Conservation (phyloP, 2,329 filamentous ascomycete genomes). For the Monosporascus sp. region DNA sequence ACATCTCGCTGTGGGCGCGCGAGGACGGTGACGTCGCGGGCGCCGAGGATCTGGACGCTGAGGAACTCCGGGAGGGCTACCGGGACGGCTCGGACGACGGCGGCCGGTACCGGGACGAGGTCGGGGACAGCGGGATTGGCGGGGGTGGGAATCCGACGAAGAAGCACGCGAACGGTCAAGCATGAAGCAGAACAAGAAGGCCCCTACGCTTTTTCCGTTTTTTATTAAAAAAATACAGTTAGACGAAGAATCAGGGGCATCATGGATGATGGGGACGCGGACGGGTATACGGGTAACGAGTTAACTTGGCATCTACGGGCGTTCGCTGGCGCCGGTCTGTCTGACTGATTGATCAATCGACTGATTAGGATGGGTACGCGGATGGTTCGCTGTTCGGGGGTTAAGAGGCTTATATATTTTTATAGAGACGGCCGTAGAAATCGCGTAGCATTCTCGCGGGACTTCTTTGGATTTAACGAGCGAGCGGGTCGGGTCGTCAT, state of each 20-base stretch:
- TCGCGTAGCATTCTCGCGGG: no score
- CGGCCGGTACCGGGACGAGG: not conserved
- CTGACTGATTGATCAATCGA: not conserved
- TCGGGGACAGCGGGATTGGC: not conserved
- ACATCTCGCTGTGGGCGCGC: constrained; percentile 53
- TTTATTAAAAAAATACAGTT: no score
- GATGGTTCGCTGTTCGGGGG: no score
- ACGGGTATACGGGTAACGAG: not conserved
- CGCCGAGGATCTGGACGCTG: constrained; percentile 15
- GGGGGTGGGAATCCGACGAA: not conserved
- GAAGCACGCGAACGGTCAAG: not conserved
- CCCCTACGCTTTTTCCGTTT: no score
- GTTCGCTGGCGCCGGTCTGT: not conserved
- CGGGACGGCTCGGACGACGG: constrained; percentile 7
- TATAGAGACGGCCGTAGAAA: no score
- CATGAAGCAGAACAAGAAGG: no score
- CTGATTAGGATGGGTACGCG: no score
- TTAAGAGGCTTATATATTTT: no score
- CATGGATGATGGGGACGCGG: not conserved
- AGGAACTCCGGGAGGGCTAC: constrained; percentile 20
- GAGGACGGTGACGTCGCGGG: constrained; percentile 32
- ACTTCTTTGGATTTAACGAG: no score
- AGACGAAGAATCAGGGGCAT: not conserved
- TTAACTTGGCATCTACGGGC: not conserved
- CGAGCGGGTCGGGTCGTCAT: no score